These are phyloP conservation scores for Xenosphaeropsis pyriputrescens DNA, from an alignment of 2,329 filamentous ascomycete genomes.

Conservation along the genomic window DNA sequence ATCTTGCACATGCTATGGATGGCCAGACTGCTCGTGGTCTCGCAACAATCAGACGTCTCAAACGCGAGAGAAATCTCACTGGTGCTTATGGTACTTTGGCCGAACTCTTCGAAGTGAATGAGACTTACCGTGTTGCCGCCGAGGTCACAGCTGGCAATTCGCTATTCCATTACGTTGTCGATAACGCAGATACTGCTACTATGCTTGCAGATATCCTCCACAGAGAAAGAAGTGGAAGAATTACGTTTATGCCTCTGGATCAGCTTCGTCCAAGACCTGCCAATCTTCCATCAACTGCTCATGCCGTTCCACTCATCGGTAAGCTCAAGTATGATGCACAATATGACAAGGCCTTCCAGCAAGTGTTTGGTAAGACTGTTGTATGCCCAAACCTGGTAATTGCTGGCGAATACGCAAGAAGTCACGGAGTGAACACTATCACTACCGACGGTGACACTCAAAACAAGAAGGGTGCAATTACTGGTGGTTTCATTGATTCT, in stretches of 20 bases:
- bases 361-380: conserved; percentile 91
- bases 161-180: conserved; percentile 91
- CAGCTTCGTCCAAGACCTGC: conserved; percentile 55
- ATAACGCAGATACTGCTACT: conserved; percentile 78
- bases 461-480: conserved; percentile 90
- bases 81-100: conserved; percentile 88
- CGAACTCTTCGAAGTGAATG: conserved; percentile 77
- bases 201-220: conserved; percentile 68
- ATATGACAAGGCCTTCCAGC: conserved; percentile 78
- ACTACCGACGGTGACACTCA: conserved; percentile 90
- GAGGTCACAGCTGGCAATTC: conserved; percentile 88
- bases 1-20: conserved; percentile 76
- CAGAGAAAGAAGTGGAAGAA: conserved; percentile 64
- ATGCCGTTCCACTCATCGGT: conserved; percentile 74
- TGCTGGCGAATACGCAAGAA: conserved; percentile 81
- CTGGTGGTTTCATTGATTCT: conserved; percentile 84
- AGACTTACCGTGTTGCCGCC: conserved; percentile 74
- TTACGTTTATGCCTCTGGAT: conserved; percentile 91
- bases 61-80: conserved; percentile 61
- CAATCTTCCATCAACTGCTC: conserved; percentile 72
- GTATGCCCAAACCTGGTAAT: conserved; percentile 83
- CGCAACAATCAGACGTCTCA: conserved; percentile 72
- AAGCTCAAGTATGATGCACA: conserved; percentile 66
- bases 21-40: conserved; percentile 75
- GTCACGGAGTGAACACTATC: conserved; percentile 82